Percentiles rank a stretch among this genome's conserved stretches.
Evolutionary conservation across 2,329 filamentous ascomycete species (phyloP).

Genomic region (Monilinia fructicola): DNA sequence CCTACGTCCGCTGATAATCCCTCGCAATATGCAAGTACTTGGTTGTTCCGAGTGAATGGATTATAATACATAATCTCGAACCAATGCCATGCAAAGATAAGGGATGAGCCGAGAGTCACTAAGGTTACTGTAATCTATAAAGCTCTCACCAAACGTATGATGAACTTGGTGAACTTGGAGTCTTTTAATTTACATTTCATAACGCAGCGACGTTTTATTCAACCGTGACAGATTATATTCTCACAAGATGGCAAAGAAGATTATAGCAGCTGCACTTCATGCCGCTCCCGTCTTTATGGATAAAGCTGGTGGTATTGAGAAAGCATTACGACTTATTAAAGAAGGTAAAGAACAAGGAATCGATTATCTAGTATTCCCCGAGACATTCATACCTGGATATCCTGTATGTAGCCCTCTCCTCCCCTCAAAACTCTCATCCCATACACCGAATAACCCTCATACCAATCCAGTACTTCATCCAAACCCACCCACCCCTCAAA

Average conservation of each 20-base stretch:
- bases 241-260: background rate
- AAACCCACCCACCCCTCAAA: background rate
- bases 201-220: too few species aligned
- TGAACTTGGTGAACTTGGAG: too few species aligned
- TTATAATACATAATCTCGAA: too few species aligned
- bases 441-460: background rate
- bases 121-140: too few species aligned
- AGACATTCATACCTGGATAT: slow-evolving; percentile 18
- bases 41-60: too few species aligned
- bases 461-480: background rate
- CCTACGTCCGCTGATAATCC: too few species aligned
- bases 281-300: slow-evolving; percentile 12
- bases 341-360: background rate
- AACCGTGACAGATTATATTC: background rate
- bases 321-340: background rate
- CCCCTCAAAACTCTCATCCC: background rate
- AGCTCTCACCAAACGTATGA: too few species aligned
- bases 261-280: slow-evolving; percentile 1
- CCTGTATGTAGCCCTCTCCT: background rate
- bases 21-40: too few species aligned
- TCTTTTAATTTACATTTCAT: too few species aligned
- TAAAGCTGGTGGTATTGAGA: background rate
- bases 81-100: too few species aligned
- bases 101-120: too few species aligned
- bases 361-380: slow-evolving; percentile 3